Evolutionary conservation across 768 basidiomycete genomes (phyloP), one percentile per base, ranked within the genome.

Genomic region (Tricholomella constricta): DNA sequence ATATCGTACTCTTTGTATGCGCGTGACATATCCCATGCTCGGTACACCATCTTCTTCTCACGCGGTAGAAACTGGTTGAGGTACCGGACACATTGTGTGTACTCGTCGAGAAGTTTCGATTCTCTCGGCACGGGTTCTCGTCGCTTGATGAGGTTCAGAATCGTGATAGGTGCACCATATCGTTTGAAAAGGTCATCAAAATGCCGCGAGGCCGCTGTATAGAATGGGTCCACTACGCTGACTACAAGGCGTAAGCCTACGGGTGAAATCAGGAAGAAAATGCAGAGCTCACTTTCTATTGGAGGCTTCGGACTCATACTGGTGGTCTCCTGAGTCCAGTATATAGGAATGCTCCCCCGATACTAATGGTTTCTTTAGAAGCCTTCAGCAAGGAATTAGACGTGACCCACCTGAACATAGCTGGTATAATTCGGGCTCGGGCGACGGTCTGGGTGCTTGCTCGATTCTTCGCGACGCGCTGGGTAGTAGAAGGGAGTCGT

Each of bases 1-100:
- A 65, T n/a, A n/a, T n/a, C 64, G n/a, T 61, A 92, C 94, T 93
- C 91, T 68, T 97, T 97, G 59, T 94, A 92, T 2, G 95, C 94
- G 35, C 89, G 80, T 4, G 89, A 87, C 91, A 98, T 97, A 67
- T 99, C 97, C 91, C 94, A 99, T 12, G 94, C 85, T 37, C 91
- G 83, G 65, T 98, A 97, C 12, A 86, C 78, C 84, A 99, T 92
- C 72, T 86, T 86, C 72, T 90, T 88, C 23, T 78, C 86, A 6
- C 78, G 76, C 0, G 97, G 96, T 11, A 99, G 71, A 70, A 97
- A 98, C 66, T 99, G 96, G 57, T 98, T 98, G 26, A 99, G 78
- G 65, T 97, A 99, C 44, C 80, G 69, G 15, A 98, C 87, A 64
- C 97, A 99, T 65, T 94, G 85, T 0, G 88, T 90, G 62, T 95